Percentiles rank a stretch among this genome's conserved stretches.
phyloP scores from a whole-genome alignment of 2,329 filamentous ascomycete species.

The Tolypocladium endophyticum region DNA sequence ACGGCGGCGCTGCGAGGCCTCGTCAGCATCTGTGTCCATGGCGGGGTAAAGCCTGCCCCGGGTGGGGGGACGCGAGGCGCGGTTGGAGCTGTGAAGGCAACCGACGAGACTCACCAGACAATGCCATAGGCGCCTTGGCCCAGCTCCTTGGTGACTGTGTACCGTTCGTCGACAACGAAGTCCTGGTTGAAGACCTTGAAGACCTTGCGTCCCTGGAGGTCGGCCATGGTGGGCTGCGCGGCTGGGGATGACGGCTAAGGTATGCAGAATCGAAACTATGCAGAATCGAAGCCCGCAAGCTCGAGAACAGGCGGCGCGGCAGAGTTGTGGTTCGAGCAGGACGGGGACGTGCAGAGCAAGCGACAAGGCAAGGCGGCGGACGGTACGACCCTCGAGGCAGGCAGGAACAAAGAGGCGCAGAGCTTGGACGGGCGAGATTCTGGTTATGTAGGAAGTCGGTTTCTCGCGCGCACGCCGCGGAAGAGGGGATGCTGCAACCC shows the following conservation, averaged over 20 bases:
- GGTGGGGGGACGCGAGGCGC: conserved; percentile 8
- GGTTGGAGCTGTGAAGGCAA: not conserved
- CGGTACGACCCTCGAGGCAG: not conserved
- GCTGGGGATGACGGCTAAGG: not conserved
- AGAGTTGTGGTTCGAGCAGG: not conserved
- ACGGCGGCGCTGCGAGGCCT: conserved; percentile 64
- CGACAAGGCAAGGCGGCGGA: not conserved
- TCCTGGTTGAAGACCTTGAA: conserved; percentile 99
- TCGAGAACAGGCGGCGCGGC: not conserved
- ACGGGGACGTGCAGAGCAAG: not conserved
- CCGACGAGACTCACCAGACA: conserved; percentile 62
- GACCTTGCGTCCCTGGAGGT: conserved; percentile 60
- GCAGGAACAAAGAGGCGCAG: not conserved
- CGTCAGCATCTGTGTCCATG: conserved; percentile 5
- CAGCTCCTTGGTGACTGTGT: conserved; percentile 97
- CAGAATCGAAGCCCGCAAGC: not conserved
- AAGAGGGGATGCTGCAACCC: not conserved
- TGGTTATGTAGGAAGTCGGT: not conserved
- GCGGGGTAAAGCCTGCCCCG: conserved; percentile 13
- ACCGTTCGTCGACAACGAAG: conserved; percentile 95
- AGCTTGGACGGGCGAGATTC: not conserved
- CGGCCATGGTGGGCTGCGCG: conserved; percentile 21
- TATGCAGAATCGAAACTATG: not conserved
- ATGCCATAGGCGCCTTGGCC: conserved; percentile 98
- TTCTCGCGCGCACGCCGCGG: not conserved